Conservation (phyloP, 345 rosid species). For the Nasturtium officinale region DNA sequence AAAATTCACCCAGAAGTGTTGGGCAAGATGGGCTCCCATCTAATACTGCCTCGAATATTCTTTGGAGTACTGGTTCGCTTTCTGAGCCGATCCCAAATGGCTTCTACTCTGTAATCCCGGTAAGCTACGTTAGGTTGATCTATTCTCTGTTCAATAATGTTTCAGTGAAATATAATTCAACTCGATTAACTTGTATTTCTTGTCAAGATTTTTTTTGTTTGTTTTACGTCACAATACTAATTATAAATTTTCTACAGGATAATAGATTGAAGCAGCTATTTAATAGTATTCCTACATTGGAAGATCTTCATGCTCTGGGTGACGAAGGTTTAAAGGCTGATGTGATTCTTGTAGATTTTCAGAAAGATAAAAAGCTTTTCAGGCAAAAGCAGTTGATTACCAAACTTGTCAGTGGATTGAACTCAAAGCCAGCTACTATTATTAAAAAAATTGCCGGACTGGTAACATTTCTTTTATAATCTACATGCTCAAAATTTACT, state of each 20-base stretch:
- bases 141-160: not conserved
- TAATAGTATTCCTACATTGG: constrained; percentile 73
- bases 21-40: constrained; percentile 67
- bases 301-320: constrained; percentile 82
- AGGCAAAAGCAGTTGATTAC: constrained; percentile 81
- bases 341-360: constrained; percentile 78
- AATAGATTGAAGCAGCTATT: constrained; percentile 78
- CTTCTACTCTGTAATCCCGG: constrained; percentile 81
- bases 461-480: constrained; percentile 50
- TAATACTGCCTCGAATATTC: constrained; percentile 78
- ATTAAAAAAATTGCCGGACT: constrained; percentile 92
- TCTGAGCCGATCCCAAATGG: constrained; percentile 86
- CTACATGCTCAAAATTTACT: not conserved
- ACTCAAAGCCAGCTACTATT: constrained; percentile 83
- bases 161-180: not conserved
- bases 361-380: constrained; percentile 84
- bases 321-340: constrained; percentile 76
- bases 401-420: constrained; percentile 79
- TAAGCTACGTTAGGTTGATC: constrained; percentile 42
- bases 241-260: constrained; percentile 53
- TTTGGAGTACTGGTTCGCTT: constrained; percentile 89
- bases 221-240: constrained; percentile 4
- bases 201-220: constrained; percentile 1
- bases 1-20: constrained; percentile 62
- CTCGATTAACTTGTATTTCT: constrained; percentile 3